A percentile compares a stretch with the other conserved stretches of the same genome.
These are phyloP conservation scores for Clarireedia sp. DNA, from an alignment of 2,329 filamentous ascomycete genomes.

Conservation along the genomic window DNA sequence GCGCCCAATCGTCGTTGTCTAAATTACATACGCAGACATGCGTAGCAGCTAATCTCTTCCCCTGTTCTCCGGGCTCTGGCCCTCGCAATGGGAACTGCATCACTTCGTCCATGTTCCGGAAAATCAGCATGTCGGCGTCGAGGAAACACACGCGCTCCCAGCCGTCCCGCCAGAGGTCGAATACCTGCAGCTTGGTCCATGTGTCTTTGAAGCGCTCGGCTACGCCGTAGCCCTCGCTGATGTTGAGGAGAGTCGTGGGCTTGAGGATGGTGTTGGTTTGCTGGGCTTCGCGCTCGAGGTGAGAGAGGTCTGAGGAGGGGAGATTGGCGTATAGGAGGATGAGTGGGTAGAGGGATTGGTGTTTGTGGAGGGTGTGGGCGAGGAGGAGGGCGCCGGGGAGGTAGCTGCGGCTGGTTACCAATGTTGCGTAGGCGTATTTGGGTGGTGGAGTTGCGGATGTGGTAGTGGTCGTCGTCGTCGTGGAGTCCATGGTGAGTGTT, in stretches of 20 bases:
- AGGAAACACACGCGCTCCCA: slow-evolving; percentile 72
- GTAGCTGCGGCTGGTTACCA: slow-evolving; percentile 75
- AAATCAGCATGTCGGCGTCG: slow-evolving; percentile 78
- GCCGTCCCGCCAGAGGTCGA: slow-evolving; percentile 52
- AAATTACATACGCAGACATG: slow-evolving; percentile 83
- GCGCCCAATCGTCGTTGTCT: slow-evolving; percentile 66
- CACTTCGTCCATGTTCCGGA: slow-evolving; percentile 79
- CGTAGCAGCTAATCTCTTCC: slow-evolving; percentile 53
- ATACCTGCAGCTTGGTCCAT: slow-evolving; percentile 78
- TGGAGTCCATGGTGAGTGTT: too few species aligned
- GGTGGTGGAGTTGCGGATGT: too few species aligned
- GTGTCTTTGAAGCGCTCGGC: slow-evolving; percentile 79
- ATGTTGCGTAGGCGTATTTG: slow-evolving; percentile 34
- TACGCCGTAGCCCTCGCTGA: slow-evolving; percentile 28
- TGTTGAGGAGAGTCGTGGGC: background rate
- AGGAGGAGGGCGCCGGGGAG: slow-evolving; percentile 73
- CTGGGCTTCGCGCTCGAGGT: background rate
- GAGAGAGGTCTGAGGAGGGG: slow-evolving; percentile 32
- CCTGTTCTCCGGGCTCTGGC: background rate
- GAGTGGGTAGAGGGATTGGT: slow-evolving; percentile 62
- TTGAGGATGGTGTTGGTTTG: background rate
- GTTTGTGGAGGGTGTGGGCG: slow-evolving; percentile 60
- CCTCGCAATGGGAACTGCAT: slow-evolving; percentile 61
- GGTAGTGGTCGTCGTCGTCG: too few species aligned
- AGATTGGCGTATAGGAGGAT: slow-evolving; percentile 47